phyloP scores from a whole-genome alignment of 352 stramenopile genomes.

The Thraustotheca clavata region DNA sequence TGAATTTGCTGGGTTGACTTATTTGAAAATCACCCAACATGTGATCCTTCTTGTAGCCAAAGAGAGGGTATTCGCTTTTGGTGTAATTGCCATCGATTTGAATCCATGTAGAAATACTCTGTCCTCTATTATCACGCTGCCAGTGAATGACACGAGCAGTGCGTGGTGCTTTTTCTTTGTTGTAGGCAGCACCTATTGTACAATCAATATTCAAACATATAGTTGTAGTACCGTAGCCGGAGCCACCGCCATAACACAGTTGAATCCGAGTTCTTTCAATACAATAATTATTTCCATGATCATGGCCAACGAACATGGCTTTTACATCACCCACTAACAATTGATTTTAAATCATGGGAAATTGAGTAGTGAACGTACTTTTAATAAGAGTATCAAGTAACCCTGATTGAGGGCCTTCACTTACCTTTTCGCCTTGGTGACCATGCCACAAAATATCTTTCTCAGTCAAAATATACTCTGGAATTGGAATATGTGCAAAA shows the following conservation, averaged over 20 bases:
- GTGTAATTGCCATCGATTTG: background rate
- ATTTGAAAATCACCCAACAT: too few relatives aligned
- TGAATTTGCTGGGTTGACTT: too few relatives aligned
- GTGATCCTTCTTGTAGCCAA: too few relatives aligned
- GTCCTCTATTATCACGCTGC: background rate
- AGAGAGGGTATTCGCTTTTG: background rate
- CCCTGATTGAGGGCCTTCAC: slow-evolving; percentile 31
- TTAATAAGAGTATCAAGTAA: slow-evolving; percentile 37
- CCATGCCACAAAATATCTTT: slow-evolving; percentile 22
- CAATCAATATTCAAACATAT: too few relatives aligned
- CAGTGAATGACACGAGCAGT: background rate
- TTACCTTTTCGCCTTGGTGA: slow-evolving; percentile 33
- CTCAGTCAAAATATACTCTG: slow-evolving; percentile 27
- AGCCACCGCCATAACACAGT: too few relatives aligned
- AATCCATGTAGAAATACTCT: background rate
- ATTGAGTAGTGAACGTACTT: background rate
- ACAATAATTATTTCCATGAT: slow-evolving; percentile 56
- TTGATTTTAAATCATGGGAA: background rate
- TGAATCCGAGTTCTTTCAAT: slow-evolving; percentile 34
- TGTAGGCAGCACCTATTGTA: slow-evolving; percentile 31
- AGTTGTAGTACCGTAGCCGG: slow-evolving; percentile 41
- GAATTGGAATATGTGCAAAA: slow-evolving; percentile 59
- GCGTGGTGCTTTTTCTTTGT: background rate
- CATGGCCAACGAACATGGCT: slow-evolving; percentile 44
- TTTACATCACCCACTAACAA: slow-evolving; percentile 45